Base-by-base conservation (phyloP, 78 protist genomes). In the Bigelowiella natans region DNA sequence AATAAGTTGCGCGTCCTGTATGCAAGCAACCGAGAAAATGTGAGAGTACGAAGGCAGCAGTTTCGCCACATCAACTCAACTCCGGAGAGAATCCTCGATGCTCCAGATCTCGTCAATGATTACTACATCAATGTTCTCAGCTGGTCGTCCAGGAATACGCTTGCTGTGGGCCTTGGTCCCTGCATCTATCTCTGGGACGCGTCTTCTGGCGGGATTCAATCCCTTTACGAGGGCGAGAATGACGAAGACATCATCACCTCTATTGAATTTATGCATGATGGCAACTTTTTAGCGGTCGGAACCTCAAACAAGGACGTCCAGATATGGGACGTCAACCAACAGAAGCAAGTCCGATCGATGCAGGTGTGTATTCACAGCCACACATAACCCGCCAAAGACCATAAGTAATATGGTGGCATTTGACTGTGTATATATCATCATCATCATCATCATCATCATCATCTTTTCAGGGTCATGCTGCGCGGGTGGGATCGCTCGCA, bases 161-260 rank as follows among this genome's bases (percentile, higher is more conserved):
- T 99, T 2, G 99, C 99, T 7, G 97, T 99, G 37, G 99, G 98
- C 2, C 96, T 99, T 2, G 96, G 96, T 51, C 87, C 90, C 73
- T 38, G 96, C 7, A 98, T 97, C 29, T 99, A 97, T 93, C 93
- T 99, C 37, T 99, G 99, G 99, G 96, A 97, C 94, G 99, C 99
- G n/a, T 51, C 93, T 26, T 90, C 95, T 39, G 97, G 98, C 30
- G 82, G 26, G 83, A 95, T 96, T 89, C 85, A 39, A 39, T 64
- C 95, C 90, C 94, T 99, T 2, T 83, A 34, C 86, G 86, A 83
- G 86, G 37, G 86, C 38, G 38, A 83, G 39, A 37, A 89, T 0
- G 26, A 34, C 2, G 91, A 37, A 31, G 91, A 18, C 28, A 88
- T 88, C 94, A 92, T 98, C 39, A 93, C 99, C 87, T 94, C 98